Evolutionary conservation across 2,329 filamentous ascomycete species (phyloP).

Genomic region (Diaporthe ampelina): DNA sequence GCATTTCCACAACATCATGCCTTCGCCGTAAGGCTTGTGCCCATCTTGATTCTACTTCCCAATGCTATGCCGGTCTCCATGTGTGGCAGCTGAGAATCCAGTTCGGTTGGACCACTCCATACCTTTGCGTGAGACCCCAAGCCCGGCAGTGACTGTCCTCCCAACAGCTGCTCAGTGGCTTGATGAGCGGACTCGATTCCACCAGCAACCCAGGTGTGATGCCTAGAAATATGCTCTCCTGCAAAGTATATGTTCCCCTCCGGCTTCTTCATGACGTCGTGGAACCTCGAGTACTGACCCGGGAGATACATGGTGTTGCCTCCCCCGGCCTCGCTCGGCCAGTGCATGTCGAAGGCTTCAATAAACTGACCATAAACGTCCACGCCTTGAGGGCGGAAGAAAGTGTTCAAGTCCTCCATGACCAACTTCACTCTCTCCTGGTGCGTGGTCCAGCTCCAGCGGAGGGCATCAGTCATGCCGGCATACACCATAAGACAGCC

Average conservation of each 20-base stretch:
- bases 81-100: background rate
- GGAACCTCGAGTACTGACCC: background rate
- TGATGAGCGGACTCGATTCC: background rate
- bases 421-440: background rate
- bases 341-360: background rate
- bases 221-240: background rate
- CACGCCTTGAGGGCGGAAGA: background rate
- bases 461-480: background rate
- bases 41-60: background rate
- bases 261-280: background rate
- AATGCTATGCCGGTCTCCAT: background rate
- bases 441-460: background rate
- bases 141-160: background rate
- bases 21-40: background rate
- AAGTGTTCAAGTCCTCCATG: background rate
- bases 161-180: background rate
- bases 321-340: background rate
- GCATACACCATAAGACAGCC: background rate
- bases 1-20: background rate
- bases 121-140: background rate
- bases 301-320: background rate
- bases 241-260: background rate
- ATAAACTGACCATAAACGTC: background rate
- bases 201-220: background rate
- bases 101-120: background rate